Evolutionary conservation across 2,329 filamentous ascomycete genomes (phyloP).

Genomic region (Fusarium hainanense): DNA sequence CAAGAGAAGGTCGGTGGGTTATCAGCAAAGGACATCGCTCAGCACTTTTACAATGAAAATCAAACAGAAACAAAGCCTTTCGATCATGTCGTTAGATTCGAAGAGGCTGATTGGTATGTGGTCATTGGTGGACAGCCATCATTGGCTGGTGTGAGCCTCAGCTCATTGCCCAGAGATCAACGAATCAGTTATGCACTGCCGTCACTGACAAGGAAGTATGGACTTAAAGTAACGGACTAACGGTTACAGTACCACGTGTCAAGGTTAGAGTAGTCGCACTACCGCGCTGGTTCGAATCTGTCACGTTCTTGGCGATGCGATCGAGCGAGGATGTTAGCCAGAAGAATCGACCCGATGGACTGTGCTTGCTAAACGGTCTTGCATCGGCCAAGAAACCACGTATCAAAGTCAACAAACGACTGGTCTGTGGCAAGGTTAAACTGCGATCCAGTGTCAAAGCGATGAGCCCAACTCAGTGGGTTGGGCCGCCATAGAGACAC

Average conservation of each 20-base stretch:
- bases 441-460: background rate
- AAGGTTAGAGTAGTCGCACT: background rate
- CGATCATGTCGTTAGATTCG: background rate
- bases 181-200: background rate
- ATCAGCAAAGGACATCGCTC: background rate
- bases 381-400: background rate
- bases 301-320: slow-evolving; percentile 2
- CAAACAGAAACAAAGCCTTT: slow-evolving; percentile 1
- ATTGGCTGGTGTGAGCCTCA: slow-evolving; percentile 23
- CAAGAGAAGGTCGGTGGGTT: background rate
- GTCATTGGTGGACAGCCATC: background rate
- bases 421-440: too few relatives aligned
- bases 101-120: background rate
- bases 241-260: slow-evolving; percentile 15
- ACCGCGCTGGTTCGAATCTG: background rate
- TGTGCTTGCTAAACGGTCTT: background rate
- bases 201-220: background rate
- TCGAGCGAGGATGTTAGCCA: background rate
- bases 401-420: background rate
- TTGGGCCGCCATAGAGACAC: slow-evolving; percentile 18
- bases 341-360: background rate
- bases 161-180: background rate
- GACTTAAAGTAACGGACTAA: background rate
- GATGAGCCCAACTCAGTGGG: slow-evolving; percentile 19
- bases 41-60: slow-evolving; percentile 1